phyloP scores from a whole-genome alignment of 2,329 filamentous ascomycete species.

The Fusarium sp. region DNA sequence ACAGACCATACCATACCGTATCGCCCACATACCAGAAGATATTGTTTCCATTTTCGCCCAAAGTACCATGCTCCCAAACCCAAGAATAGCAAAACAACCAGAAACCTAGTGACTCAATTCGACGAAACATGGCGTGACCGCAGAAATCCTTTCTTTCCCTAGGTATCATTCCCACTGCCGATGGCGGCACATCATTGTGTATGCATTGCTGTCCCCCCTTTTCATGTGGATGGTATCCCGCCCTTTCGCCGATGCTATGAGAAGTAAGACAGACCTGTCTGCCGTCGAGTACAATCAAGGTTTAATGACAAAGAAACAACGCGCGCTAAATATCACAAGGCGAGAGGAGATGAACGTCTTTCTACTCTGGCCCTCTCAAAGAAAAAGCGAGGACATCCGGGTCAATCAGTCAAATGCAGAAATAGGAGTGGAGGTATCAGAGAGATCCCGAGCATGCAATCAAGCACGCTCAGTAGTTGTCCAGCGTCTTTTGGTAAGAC shows the following conservation, averaged over 20 bases:
- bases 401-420: constrained; percentile 20
- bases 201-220: constrained; percentile 18
- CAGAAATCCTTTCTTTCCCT: constrained; percentile 9
- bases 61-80: constrained; percentile 4
- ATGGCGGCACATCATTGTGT: constrained; percentile 10
- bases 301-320: constrained; percentile 36
- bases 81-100: constrained; percentile 8
- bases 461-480: constrained; percentile 62
- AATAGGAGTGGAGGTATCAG: constrained; percentile 17
- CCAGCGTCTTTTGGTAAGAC: constrained; percentile 64
- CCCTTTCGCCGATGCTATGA: constrained; percentile 45
- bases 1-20: neutral
- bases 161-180: constrained; percentile 31
- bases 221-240: constrained; percentile 30
- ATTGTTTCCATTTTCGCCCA: constrained; percentile 23
- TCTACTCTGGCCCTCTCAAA: constrained; percentile 15
- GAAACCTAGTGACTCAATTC: neutral
- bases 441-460: constrained; percentile 2
- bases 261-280: constrained; percentile 39
- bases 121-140: constrained; percentile 16
- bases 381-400: constrained; percentile 10
- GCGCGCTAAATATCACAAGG: constrained; percentile 38
- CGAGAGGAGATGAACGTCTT: constrained; percentile 19
- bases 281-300: constrained; percentile 23
- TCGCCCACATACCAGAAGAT: constrained; percentile 9